Evolutionary conservation across 371 early-diverging fungal species (phyloP), one percentile per base, ranked within the genome.

Genomic region (Blakeslea trispora): DNA sequence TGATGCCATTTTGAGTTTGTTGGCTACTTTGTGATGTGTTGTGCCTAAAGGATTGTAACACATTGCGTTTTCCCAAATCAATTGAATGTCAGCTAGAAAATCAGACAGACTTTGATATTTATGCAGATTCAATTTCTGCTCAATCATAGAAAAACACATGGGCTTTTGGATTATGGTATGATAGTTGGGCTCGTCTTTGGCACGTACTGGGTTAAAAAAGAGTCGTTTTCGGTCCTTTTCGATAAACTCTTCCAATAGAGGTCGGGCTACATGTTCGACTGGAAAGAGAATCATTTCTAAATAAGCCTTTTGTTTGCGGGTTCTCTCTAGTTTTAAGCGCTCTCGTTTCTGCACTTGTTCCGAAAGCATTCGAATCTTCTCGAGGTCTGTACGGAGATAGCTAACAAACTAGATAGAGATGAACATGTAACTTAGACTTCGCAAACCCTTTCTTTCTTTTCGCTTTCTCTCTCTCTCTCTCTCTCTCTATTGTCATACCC

Each of bases 261-360:
- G 84, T 51, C 80, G 67, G 35, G 90, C 46, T 8, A 89, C 61
- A 17, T 81, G 73, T 42, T 85, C 85, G 13, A 93, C 62, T 1
- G 96, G 97, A 51, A 83, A 85, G n/a, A 93, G 59, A 10, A 88
- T 66, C 45, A 68, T 70, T 57, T 90, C 89, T 8, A 90, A 45
- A 52, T 88, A 90, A 11, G 82, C 83, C 8, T 79, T 77, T 54
- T 89, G 88, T 28, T 78, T 65, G 3, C 81, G 73, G 14, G 69
- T 69, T 6, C 79, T 60, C 56, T 83, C 81, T 34, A 95, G 68
- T 63, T 96, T 95, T 50, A 84, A 83, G 45, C 87, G 84, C 59
- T 98, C 97, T 2, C 97, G 82, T 39, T 91, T 89, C 37, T 90
- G 82, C 8, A 96, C 90, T 52, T 91, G 82, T 63, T 97, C 96